Conservation (phyloP, 2,329 filamentous ascomycete genomes). For the Emericellopsis cladophorae region DNA sequence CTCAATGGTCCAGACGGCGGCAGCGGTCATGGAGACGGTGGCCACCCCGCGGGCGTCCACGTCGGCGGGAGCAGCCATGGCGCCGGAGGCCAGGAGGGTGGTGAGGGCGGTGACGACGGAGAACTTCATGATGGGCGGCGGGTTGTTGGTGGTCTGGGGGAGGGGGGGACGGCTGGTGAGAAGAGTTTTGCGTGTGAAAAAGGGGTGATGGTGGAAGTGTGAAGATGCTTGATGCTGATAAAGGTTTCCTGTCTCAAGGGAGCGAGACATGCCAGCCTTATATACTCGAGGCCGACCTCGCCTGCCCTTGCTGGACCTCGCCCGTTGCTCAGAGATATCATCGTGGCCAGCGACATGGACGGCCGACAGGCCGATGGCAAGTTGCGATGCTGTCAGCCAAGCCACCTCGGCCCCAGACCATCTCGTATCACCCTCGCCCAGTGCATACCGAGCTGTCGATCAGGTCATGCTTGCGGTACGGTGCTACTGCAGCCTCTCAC, state of each 20-base stretch:
- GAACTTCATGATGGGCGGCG: slow-evolving; percentile 29
- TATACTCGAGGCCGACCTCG: too few species aligned
- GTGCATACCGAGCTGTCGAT: too few species aligned
- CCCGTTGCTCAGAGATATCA: too few species aligned
- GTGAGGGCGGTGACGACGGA: slow-evolving; percentile 18
- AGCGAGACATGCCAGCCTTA: not conserved
- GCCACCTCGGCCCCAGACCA: too few species aligned
- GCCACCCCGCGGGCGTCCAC: slow-evolving; percentile 6
- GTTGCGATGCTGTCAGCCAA: too few species aligned
- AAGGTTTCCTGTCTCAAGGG: not conserved
- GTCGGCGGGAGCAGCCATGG: slow-evolving; percentile 20
- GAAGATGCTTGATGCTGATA: not conserved
- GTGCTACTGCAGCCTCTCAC: too few species aligned
- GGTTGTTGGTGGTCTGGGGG: slow-evolving; percentile 5
- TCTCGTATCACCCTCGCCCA: too few species aligned
- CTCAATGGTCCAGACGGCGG: slow-evolving; percentile 27
- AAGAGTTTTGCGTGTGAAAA: not conserved
- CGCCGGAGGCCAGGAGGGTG: slow-evolving; percentile 20
- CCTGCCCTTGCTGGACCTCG: too few species aligned
- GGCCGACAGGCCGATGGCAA: too few species aligned
- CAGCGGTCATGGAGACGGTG: slow-evolving; percentile 20
- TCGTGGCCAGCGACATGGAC: too few species aligned
- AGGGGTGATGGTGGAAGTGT: not conserved
- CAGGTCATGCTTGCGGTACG: too few species aligned
- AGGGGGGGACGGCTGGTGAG: too few species aligned